Evolutionary conservation across 352 stramenopile species (phyloP), one percentile per base, ranked within the genome.

Genomic region (Pythium plurisporium): DNA sequence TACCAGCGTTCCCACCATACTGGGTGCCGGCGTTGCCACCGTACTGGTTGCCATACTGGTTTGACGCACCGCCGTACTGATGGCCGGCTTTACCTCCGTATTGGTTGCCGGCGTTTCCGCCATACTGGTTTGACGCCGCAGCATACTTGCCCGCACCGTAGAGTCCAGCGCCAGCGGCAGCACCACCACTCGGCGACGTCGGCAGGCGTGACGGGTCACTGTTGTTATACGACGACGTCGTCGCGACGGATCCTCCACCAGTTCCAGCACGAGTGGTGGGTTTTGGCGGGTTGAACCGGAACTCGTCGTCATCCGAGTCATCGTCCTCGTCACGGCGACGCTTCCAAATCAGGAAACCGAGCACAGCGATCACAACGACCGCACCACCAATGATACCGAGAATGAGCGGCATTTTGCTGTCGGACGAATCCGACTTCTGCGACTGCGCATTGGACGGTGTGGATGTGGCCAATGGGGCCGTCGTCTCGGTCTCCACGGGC

Each of bases 261-360:
- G 38, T 33, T 22, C 6, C 44, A 2, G 43, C 25, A 5, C 51
- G 31, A 6, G 54, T n/a, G 4, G 59, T 58, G 11, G 61, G 45
- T 47, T 62, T 58, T 29, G 62, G 56, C 15, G 44, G 33, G 49
- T 71, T 71, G 47, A 67, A 67, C 4, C 52, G 52, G 55, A 58
- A 64, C n/a, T 60, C 67, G 10, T 87, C 79, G 42, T 85, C 70
- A 47, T 87, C 76, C 57, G 73, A 86, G 56, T 87, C 74, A 9
- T 86, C 77, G 41, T 79, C 69, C 22, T 86, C 77, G 33, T 83
- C 76, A 29, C 72, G 65, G 11, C 70, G 68, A 50, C 73, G 70
- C 53, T 79, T 85, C 72, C 72, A 88, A 27, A 86, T 55, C 23
- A 86, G 75, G 56, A 90, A 83, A 15, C 53, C 79, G 22, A 79